Conservation (phyloP, 192 early-diverging fungal species). For the Podila verticillata region DNA sequence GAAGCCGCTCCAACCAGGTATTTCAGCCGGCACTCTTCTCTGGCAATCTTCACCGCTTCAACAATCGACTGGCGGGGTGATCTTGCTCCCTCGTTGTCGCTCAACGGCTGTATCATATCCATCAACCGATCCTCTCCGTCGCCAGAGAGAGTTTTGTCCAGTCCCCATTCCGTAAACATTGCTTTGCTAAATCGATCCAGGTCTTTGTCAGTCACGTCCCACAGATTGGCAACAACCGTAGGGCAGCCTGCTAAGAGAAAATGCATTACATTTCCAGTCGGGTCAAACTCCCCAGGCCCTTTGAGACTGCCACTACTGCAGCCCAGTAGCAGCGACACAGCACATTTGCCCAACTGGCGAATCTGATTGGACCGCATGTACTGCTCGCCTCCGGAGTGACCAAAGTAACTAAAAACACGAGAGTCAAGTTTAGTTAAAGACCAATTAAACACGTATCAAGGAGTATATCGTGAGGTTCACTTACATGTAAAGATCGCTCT, state of each 20-base stretch:
- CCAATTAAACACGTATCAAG: conserved; percentile 1
- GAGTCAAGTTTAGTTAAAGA: background rate
- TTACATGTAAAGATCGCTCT: conserved; percentile 61
- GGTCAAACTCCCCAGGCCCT: conserved; percentile 87
- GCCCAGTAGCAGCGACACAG: conserved; percentile 88
- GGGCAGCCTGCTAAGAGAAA: conserved; percentile 90
- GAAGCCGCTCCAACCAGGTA: conserved; percentile 93
- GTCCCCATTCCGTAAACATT: conserved; percentile 78
- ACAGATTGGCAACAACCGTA: conserved; percentile 91
- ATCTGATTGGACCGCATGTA: conserved; percentile 77
- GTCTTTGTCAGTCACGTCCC: conserved; percentile 98
- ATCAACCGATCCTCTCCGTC: background rate
- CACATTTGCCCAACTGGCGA: conserved; percentile 71
- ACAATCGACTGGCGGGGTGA: conserved; percentile 65
- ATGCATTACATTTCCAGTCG: conserved; percentile 81
- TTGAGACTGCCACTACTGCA: conserved; percentile 91
- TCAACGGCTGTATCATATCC: background rate
- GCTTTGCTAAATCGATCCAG: conserved; percentile 88
- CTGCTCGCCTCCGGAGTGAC: conserved; percentile 92
- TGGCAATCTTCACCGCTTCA: conserved; percentile 76
- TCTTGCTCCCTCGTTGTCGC: background rate
- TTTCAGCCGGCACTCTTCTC: conserved; percentile 78
- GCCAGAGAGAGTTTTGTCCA: conserved; percentile 47
- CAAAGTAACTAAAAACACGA: conserved; percentile 78
- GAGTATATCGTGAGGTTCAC: conserved; percentile 2